Evolutionary conservation across 139 green algal genomes (phyloP), one percentile per base, ranked within the genome.

Genomic region (Desmodesmus armatus): DNA sequence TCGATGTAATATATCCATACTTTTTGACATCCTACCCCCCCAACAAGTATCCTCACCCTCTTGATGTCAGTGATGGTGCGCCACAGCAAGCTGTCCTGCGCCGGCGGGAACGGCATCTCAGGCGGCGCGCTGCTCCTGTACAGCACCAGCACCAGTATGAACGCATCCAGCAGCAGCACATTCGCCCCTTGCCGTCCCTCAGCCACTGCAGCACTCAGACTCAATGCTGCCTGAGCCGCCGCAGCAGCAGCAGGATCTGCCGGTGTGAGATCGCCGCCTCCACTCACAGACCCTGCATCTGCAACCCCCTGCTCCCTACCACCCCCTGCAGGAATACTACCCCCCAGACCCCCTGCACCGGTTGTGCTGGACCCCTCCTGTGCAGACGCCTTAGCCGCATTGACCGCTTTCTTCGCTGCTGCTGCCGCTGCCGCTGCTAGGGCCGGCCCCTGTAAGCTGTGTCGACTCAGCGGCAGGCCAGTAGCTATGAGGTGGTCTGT

Each of bases 131-230:
- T 43, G 17, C 3, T 41, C 40, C 73, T 74, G 75, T 93, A 94
- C 69, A 87, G 17, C 21, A 92, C 71, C 60, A 98, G 41, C 58
- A 98, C 74, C 35, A 90, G 70, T 41, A 89, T 92, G 88, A 94
- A 97, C 0, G 95, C 91, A 79, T 99, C 96, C 72, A 99, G 88
- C 35, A 99, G 88, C 82, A 95, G 97, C 31, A 99, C 92, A 51
- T 95, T 94, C 31, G 91, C 89, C 25, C 88, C 62, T 60, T 73
- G 80, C 60, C 86, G 84, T 15, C 90, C 76, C 53, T 95, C 74
- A 0, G 94, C 93, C 27, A 78, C 43, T 97, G 89, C 19, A 89
- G 96, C 87, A 97, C 93, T n/a, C 81, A 76, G 25, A 84, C 80
- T 2, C 40, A 75, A 19, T n/a, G 63, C 65, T 5, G 35, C 15